Evolutionary conservation across 768 basidiomycete species (phyloP), one percentile per base, ranked within the genome.

Genomic region (Chalciporus piperatus): DNA sequence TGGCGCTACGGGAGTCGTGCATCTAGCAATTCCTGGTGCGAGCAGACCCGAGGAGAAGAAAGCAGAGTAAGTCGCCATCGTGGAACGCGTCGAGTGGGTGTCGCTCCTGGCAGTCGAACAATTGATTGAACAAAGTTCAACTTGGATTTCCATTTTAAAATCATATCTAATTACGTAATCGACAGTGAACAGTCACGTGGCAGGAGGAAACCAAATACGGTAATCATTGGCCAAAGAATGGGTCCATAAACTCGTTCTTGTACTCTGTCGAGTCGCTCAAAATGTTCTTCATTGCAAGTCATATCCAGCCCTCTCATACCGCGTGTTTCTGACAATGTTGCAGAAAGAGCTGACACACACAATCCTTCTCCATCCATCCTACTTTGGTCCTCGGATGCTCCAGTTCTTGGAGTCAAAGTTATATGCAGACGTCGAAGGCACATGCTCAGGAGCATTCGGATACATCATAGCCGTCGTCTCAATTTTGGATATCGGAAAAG

Each of bases 291-390:
- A 87, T 87, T 50, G 85, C 82, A 64, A 74, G 84, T 76, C 48
- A 32, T 32, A 32, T 32, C 12, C 32, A 42, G 12, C 30, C 43
- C 16, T 20, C 20, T 41, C 45, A 27, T 27, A 9, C n/a, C n/a
- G 6, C n/a, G 16, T 37, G 35, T n/a, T 37, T 16, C 35, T 37
- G 35, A 37, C 35, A n/a, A 37, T n/a, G 6, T 28, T 37, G 23
- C 49, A 98, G 96, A 96, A 97, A 81, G 89, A 95, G 68, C 81
- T 99, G 9, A 91, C 90, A n/a, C 94, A 98, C 68, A 96, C 94
- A 5, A 97, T 98, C 66, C 84, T 95, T 33, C 81, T 99, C 22
- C 96, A 98, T 67, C 97, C 97, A 22, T 98, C 96, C 16, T 99
- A 97, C 72, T 99, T 99, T 67, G 95, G 95, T 8, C 92, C 96